Percentiles rank a stretch among this genome's conserved stretches.
phyloP scores from a whole-genome alignment of 106 monocot genomes.

The Allium sativum region DNA sequence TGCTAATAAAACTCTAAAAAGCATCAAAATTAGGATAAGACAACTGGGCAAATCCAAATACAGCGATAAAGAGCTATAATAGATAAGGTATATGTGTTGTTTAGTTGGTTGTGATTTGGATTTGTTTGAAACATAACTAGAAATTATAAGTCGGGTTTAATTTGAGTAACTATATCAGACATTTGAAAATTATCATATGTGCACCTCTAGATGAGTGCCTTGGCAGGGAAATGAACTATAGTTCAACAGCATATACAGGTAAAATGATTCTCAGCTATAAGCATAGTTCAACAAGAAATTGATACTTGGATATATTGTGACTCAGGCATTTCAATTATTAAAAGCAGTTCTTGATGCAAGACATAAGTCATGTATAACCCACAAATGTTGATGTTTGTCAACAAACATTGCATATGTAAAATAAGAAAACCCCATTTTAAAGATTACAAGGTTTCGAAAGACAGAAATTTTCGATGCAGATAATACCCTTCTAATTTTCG shows the following conservation, averaged over 20 bases:
- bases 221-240: not conserved
- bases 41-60: conserved; percentile 1
- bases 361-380: not conserved
- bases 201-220: not conserved
- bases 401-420: not conserved
- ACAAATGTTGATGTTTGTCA: not conserved
- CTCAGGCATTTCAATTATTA: not conserved
- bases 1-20: not conserved
- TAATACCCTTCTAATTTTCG: not conserved
- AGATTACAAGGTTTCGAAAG: not conserved
- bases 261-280: not conserved
- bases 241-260: not conserved
- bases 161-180: not conserved
- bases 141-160: not conserved
- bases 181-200: not conserved
- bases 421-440: not conserved
- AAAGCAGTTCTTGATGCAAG: not conserved
- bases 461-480: not conserved
- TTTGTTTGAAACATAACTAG: not conserved
- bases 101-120: not conserved
- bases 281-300: conserved; percentile 1
- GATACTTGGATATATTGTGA: not conserved
- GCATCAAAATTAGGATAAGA: conserved; percentile 1
- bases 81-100: not conserved
- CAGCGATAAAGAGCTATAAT: not conserved